Conservation (phyloP, 306 rosid genomes). For the Rosa rugosa region DNA sequence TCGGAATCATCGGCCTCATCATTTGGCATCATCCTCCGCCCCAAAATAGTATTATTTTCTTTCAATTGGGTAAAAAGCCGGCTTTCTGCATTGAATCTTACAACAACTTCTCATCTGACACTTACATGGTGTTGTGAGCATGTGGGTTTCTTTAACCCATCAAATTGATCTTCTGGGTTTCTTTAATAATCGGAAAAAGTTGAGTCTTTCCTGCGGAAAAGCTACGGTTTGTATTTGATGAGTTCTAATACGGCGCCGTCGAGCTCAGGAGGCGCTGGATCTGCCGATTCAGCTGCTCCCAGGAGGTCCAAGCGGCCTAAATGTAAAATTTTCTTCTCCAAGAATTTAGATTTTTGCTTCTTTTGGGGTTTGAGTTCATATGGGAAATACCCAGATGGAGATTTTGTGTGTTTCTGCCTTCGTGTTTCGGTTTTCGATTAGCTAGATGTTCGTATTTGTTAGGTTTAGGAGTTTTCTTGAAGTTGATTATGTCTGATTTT, state of each 20-base stretch:
- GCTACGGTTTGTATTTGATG: slow-evolving; percentile 29
- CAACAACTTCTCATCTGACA: too few relatives aligned
- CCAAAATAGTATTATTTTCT: too few relatives aligned
- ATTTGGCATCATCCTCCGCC: too few relatives aligned
- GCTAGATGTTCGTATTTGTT: neutral
- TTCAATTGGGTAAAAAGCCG: too few relatives aligned
- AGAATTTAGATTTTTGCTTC: neutral
- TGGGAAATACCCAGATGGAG: slow-evolving; percentile 2
- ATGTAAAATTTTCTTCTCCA: slow-evolving; percentile 43
- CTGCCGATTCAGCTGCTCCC: slow-evolving; percentile 62
- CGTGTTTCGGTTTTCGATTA: neutral
- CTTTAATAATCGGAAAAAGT: neutral
- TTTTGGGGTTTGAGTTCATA: slow-evolving; percentile 21
- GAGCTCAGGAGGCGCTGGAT: slow-evolving; percentile 69
- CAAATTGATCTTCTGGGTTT: neutral
- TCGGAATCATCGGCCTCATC: too few relatives aligned
- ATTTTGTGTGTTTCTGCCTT: neutral
- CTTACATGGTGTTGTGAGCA: too few relatives aligned
- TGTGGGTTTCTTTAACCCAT: neutral
- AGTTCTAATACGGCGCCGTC: slow-evolving; percentile 65
- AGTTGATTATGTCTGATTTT: neutral
- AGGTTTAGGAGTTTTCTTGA: neutral
- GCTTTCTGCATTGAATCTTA: too few relatives aligned
- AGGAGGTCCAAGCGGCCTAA: slow-evolving; percentile 89
- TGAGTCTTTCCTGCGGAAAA: neutral